A percentile compares a stretch with the other conserved stretches of the same genome.
These are phyloP conservation scores for Sphagnurus paluster DNA, from an alignment of 1,284 basidiomycete species.

Conservation along the genomic window DNA sequence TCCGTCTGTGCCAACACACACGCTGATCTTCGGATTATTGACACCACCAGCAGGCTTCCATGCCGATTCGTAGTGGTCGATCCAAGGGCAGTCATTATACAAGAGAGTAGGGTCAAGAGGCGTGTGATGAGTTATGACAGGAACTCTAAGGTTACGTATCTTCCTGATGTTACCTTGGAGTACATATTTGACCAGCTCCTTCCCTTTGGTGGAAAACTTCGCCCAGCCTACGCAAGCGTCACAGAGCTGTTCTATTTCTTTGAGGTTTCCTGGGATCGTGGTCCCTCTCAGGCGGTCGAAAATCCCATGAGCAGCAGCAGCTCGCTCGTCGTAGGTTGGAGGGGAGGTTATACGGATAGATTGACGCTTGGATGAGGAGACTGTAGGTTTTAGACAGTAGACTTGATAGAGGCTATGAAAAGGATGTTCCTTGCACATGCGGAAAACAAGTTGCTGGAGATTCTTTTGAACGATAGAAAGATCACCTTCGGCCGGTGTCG, in stretches of 20 bases:
- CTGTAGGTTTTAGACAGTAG: conserved; percentile 62
- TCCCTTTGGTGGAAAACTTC: conserved; percentile 50
- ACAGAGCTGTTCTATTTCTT: conserved; percentile 68
- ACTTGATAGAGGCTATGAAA: conserved; percentile 94
- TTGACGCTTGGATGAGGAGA: conserved; percentile 29
- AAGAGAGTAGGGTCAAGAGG: conserved; percentile 70
- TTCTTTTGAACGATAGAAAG: conserved; percentile 55
- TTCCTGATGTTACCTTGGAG: conserved; percentile 45
- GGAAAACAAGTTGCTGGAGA: conserved; percentile 66
- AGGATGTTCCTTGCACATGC: conserved; percentile 89
- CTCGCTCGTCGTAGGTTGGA: conserved; percentile 54
- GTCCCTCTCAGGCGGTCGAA: conserved; percentile 55
- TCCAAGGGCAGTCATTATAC: conserved; percentile 70
- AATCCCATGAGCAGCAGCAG: conserved; percentile 69
- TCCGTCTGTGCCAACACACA: conserved; percentile 73
- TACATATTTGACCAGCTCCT: conserved; percentile 28
- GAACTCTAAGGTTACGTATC: conserved; percentile 64
- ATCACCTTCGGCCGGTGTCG: conserved; percentile 34
- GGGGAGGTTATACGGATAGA: conserved; percentile 41
- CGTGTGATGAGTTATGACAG: conserved; percentile 76
- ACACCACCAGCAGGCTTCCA: conserved; percentile 80
- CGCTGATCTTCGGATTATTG: conserved; percentile 82
- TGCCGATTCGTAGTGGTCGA: conserved; percentile 58
- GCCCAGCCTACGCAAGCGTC: conserved; percentile 84
- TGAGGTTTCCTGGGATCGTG: conserved; percentile 41